These are phyloP conservation scores for Ophiorrhiza pumila DNA, from an alignment of 257 asterid genomes.

Conservation along the genomic window DNA sequence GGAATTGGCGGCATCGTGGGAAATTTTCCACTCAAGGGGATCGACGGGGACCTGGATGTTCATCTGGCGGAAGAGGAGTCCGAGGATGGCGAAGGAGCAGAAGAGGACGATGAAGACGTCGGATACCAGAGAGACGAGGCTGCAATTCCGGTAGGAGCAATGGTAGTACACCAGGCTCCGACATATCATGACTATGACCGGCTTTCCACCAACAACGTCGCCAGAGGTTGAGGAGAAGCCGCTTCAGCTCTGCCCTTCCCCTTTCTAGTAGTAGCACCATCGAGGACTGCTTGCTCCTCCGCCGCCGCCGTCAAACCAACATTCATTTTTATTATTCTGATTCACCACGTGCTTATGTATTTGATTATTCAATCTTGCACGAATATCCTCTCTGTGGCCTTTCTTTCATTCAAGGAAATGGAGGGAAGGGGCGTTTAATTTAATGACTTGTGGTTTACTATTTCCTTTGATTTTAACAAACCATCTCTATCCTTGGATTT, in stretches of 20 bases:
- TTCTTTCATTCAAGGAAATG: too few species aligned
- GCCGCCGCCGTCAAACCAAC: too few species aligned
- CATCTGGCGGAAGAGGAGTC: conserved; percentile 96
- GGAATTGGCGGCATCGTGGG: conserved; percentile 76
- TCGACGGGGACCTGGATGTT: conserved; percentile 92
- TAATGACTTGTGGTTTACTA: too few species aligned
- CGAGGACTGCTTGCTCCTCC: too few species aligned
- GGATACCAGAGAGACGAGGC: conserved; percentile 71
- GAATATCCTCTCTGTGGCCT: too few species aligned
- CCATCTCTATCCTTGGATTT: too few species aligned
- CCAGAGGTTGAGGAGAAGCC: neutral
- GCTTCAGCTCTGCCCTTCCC: conserved; percentile 11
- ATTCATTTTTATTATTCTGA: too few species aligned
- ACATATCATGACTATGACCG: conserved; percentile 58
- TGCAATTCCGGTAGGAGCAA: conserved; percentile 76
- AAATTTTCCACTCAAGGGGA: conserved; percentile 98
- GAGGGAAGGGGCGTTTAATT: too few species aligned
- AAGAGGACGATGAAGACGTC: conserved; percentile 88
- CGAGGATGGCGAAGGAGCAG: conserved; percentile 89
- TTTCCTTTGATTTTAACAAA: too few species aligned
- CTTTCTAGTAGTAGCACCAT: conserved; percentile 11
- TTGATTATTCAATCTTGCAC: too few species aligned
- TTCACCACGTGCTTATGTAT: too few species aligned
- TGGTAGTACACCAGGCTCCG: conserved; percentile 86
- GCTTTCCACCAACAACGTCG: conserved; percentile 43